A percentile compares a stretch with the other conserved stretches of the same genome.
phyloP scores from a whole-genome alignment of 1,284 basidiomycete genomes.

The Cystobasidiaceae sp. region DNA sequence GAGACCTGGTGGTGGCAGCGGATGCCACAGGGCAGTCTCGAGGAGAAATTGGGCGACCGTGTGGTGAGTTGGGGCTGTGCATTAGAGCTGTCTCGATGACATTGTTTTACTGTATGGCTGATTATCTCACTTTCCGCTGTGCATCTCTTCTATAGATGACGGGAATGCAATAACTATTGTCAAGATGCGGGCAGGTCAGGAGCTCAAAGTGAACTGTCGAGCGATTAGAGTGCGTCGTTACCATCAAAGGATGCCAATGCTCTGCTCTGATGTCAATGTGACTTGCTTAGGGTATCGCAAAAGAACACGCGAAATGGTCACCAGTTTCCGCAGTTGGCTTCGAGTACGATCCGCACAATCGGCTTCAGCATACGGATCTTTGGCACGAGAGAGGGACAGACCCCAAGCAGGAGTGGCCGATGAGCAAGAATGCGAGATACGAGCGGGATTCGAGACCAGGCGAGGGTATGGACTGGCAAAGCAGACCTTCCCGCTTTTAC shows the following conservation, averaged over 20 bases:
- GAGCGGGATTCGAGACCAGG: constrained; percentile 69
- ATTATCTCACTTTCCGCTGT: not conserved
- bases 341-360: constrained; percentile 98
- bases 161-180: constrained; percentile 64
- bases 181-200: constrained; percentile 91
- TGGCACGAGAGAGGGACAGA: constrained; percentile 74
- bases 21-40: constrained; percentile 41
- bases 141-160: constrained; percentile 32
- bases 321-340: constrained; percentile 91
- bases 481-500: constrained; percentile 82
- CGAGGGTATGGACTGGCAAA: constrained; percentile 73
- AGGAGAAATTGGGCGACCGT: constrained; percentile 46
- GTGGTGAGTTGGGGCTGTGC: constrained; percentile 23
- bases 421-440: constrained; percentile 43
- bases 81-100: not conserved
- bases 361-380: constrained; percentile 87
- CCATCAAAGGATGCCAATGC: not conserved
- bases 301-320: constrained; percentile 99
- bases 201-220: constrained; percentile 76
- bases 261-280: not conserved
- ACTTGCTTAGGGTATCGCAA: constrained; percentile 75
- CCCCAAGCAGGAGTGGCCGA: constrained; percentile 41
- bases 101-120: not conserved
- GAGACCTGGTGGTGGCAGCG: constrained; percentile 62
- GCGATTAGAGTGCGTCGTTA: constrained; percentile 72